Base-by-base conservation (phyloP, 768 basidiomycete genomes). In the Tulasnella calospora region DNA sequence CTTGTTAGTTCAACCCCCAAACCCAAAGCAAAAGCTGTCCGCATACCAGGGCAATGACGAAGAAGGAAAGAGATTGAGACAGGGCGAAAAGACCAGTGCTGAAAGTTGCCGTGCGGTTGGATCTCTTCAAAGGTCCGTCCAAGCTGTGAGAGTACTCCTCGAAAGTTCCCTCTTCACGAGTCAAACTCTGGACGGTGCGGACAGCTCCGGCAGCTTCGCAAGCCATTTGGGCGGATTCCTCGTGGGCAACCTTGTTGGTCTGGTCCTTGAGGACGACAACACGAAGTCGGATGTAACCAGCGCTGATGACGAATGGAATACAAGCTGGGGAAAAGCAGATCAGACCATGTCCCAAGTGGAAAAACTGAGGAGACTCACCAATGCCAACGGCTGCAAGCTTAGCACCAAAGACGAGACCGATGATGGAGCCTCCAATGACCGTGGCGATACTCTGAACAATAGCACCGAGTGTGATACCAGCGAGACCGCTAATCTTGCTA, bases 141-240 rank as follows among this genome's bases (percentile, higher is more conserved):
- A 98, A 86, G 81, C 90, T 91, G 76, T 87, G 76, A 81, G 89
- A 90, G 84, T 94, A 94, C 10, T 89, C 82, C n/a, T 85, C 82
- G 72, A 88, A 86, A 82, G 93, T 94, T 80, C 96, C 94, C 33
- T 90, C 88, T 83, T 98, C 96, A 35, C 96, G 87, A 0, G 95
- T 96, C 55, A 98, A 86, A 0, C 92, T 88, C 12, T 96, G 95
- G 38, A 98, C 96, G 2, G 96, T 98, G 46, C 94, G 89, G 81
- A 98, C 96, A 13, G 96, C 88, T 13, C 89, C 92, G 35, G 95
- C 94, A 44, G 95, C 94, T 84, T 98, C 96, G 81, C 95, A 96
- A 57, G 96, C 96, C 30, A 96, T 83, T 79, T 97, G 95, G 5
- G 96, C 94, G 35, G 93, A 94, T 5, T 84, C 84, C 81, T 92